Evolutionary conservation across 768 basidiomycete genomes (phyloP).

Genomic region (Dioszegia hungarica): DNA sequence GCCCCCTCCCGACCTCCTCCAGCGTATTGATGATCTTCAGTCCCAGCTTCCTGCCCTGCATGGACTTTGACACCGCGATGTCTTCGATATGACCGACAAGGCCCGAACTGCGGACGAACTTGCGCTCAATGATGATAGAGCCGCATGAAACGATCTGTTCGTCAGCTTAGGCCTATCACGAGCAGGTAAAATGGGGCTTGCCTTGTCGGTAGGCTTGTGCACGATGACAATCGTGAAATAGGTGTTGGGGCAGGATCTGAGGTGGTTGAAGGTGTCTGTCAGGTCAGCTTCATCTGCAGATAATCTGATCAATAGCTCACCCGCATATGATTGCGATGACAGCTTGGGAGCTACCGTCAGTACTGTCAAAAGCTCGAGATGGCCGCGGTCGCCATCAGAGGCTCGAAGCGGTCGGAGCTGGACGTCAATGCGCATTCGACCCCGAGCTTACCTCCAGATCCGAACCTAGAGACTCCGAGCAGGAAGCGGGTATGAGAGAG

Average conservation of each 20-base stretch:
- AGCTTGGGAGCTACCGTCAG: constrained; percentile 67
- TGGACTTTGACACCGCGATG: constrained; percentile 80
- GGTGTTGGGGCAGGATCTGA: constrained; percentile 51
- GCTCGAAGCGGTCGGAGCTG: constrained; percentile 87
- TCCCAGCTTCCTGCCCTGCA: constrained; percentile 91
- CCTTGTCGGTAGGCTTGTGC: constrained; percentile 61
- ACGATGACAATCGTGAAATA: constrained; percentile 86
- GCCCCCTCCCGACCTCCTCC: constrained; percentile 69
- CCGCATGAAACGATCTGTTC: constrained; percentile 71
- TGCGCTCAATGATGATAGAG: constrained; percentile 81
- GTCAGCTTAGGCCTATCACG: not conserved
- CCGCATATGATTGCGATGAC: constrained; percentile 63
- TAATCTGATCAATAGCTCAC: constrained; percentile 58
- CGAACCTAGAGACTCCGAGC: not conserved
- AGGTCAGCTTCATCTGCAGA: no score
- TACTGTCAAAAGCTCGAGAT: constrained; percentile 72
- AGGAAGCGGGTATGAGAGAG: not conserved
- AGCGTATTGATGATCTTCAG: constrained; percentile 79
- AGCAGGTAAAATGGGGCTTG: not conserved
- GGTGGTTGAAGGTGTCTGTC: constrained; percentile 29
- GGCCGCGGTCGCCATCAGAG: constrained; percentile 74
- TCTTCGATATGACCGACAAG: constrained; percentile 95
- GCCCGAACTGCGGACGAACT: constrained; percentile 83
- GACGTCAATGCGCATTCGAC: not conserved
- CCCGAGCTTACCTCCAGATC: constrained; percentile 3